These are phyloP conservation scores for Cercospora berteroae DNA, from an alignment of 2,329 filamentous ascomycete genomes.

Conservation along the genomic window DNA sequence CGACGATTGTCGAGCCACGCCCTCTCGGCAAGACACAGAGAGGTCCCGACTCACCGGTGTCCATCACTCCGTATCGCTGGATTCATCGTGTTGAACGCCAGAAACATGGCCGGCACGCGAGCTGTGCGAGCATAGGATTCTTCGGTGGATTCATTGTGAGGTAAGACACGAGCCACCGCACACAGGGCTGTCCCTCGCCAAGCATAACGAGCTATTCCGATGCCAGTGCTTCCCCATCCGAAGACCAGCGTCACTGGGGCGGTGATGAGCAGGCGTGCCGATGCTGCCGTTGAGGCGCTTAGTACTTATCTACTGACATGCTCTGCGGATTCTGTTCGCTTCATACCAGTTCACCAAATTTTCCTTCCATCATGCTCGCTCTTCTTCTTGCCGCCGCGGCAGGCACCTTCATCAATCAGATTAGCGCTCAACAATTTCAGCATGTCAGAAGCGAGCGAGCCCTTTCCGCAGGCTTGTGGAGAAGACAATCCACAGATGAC, in stretches of 20 bases:
- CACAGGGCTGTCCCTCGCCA: background rate
- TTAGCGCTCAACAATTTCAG: background rate
- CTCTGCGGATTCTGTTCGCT: background rate
- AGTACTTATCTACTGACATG: background rate
- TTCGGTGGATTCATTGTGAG: background rate
- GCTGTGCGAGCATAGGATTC: background rate
- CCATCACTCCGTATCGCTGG: background rate
- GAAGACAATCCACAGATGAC: background rate
- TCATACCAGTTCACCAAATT: background rate
- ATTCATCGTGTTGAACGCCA: background rate
- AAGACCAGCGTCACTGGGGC: background rate
- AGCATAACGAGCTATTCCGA: slow-evolving; percentile 6
- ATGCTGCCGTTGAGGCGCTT: background rate
- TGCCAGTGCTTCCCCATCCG: slow-evolving; percentile 3
- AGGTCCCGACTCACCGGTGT: background rate
- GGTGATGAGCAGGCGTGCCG: background rate
- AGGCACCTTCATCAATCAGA: background rate
- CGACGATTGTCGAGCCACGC: slow-evolving; percentile 4
- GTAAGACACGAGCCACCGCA: background rate
- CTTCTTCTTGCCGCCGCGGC: slow-evolving; percentile 7
- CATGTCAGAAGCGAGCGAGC: background rate
- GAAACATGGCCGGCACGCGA: slow-evolving; percentile 2
- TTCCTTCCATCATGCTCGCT: background rate
- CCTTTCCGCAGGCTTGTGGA: background rate
- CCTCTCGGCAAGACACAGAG: background rate